Evolutionary conservation across 768 basidiomycete genomes (phyloP), one percentile per base, ranked within the genome.

Genomic region (Nidula microcarpa): DNA sequence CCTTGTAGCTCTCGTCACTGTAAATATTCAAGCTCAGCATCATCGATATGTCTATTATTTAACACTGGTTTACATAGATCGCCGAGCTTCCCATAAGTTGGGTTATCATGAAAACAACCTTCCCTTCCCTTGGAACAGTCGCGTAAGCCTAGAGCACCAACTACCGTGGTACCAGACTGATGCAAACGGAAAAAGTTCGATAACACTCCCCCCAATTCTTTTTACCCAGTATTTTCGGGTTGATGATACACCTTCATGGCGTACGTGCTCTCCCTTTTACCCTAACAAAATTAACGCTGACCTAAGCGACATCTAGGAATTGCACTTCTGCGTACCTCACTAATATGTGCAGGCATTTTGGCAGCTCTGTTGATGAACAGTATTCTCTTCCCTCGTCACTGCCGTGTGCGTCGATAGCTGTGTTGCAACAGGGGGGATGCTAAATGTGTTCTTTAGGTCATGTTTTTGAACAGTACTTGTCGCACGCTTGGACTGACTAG

Each of bases 31-130:
- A 11, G 16, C 37, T 41, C 37, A 41, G 23, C 23, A 23, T 23
- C 23, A 23, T 23, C 23, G 23, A 23, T 23, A 23, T 2, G 23
- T 23, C 23, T 23, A 23, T 23, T 23, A 23, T 23, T 23, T 23
- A 23, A 23, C 23, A 23, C 2, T 23, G 23, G 23, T 23, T 23
- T 5, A 46, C 23, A 16, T 18, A 79, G 77, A 55, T 68, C 4
- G 71, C 74, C 17, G 79, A 79, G 52, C 47, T 80, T 34, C 75
- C 74, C 1, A 69, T 76, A 36, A 76, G 73, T 30, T 79, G 74
- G 70, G 57, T 78, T 36, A 72, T 77, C 34, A 71, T 69, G 6
- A 63, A 69, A 16, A 72, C 75, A 2, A 60, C 59, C 2, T 59
- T 75, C 17, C 64, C 71, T 14, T 72, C 75, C 2, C 56, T 78